Base-by-base conservation (phyloP, 345 rosid species). In the Aegle marmelos region DNA sequence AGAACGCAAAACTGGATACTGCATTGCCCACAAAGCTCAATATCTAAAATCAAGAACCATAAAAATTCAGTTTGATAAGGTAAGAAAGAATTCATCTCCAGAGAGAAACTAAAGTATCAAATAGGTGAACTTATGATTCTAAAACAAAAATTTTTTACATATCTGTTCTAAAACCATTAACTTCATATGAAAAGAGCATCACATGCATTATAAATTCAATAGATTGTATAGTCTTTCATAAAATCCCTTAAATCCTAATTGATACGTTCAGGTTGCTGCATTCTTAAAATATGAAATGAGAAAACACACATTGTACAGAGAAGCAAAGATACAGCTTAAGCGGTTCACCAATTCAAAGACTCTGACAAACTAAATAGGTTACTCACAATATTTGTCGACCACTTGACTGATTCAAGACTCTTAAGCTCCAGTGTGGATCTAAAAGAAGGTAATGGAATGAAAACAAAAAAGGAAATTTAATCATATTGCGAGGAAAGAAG, bases 301-400 rank as follows among this genome's bases (percentile, higher is more conserved):
- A 28, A 41, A 41, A 11, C 3, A 16, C 50, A 11, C 50, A 45
- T 45, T 45, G 50, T 45, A 33, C 34, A 34, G 60, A 65, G 61
- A 65, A 27, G 30, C 41, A 31, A 48, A 53, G 63, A 34, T 10
- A 72, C n/a, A 60, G 28, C n/a, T 19, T 27, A 28, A 80, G 58
- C 33, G 25, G 3, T 25, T 41, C 27, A 45, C 1, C 8, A 39
- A 61, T 60, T 31, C 31, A 27, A 67, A 30, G 30, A 56, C n/a
- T 25, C 0, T 41, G 17, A 45, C 50, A 45, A 45, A 4, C 34
- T 60, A 70, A 45, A 61, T n/a, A 21, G 70, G 27, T 57, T 61
- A 76, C 91, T 89, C 77, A 91, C 90, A 6, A 82, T 80, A 62
- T 89, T 81, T 59, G 83, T 37, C 37, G 90, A 84, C 90, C 88